A percentile compares a stretch with the other conserved stretches of the same genome.
Conservation (phyloP, 1,139 yeast species). For the Scheffersomyces parashehatae region DNA sequence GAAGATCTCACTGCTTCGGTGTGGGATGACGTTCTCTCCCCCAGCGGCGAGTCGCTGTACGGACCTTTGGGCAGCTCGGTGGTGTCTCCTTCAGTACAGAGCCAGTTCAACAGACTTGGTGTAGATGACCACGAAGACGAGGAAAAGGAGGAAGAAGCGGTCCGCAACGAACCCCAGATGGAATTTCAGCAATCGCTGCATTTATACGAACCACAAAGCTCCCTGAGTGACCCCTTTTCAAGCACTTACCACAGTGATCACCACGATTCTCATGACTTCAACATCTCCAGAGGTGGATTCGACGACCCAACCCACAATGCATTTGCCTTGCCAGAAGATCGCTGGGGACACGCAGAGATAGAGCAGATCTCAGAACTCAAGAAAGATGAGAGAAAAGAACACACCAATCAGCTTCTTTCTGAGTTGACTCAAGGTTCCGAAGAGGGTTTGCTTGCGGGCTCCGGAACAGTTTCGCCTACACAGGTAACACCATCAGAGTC, state of each 20-base stretch:
- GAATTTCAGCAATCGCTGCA: constrained; percentile 13
- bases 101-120: constrained; percentile 29
- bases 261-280: constrained; percentile 8
- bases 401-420: constrained; percentile 34
- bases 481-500: constrained; percentile 22
- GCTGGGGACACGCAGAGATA: constrained; percentile 18
- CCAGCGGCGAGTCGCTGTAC: constrained; percentile 11
- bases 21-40: constrained; percentile 27
- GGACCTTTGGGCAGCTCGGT: constrained; percentile 7
- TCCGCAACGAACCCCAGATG: constrained; percentile 16
- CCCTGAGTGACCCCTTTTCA: constrained; percentile 6
- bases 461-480: constrained; percentile 23
- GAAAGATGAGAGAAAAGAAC: constrained; percentile 37
- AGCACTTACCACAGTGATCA: constrained; percentile 10
- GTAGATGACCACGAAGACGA: constrained; percentile 17
- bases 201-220: constrained; percentile 1
- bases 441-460: constrained; percentile 18
- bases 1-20: constrained; percentile 30
- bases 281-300: neutral
- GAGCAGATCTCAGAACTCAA: constrained; percentile 37
- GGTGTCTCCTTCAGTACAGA: constrained; percentile 18
- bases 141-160: constrained; percentile 20
- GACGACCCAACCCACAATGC: neutral
- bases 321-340: neutral
- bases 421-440: constrained; percentile 38